Evolutionary conservation across 2,329 filamentous ascomycete genomes (phyloP), one percentile per base, ranked within the genome.

Genomic region (Albophoma yamanashiensis): DNA sequence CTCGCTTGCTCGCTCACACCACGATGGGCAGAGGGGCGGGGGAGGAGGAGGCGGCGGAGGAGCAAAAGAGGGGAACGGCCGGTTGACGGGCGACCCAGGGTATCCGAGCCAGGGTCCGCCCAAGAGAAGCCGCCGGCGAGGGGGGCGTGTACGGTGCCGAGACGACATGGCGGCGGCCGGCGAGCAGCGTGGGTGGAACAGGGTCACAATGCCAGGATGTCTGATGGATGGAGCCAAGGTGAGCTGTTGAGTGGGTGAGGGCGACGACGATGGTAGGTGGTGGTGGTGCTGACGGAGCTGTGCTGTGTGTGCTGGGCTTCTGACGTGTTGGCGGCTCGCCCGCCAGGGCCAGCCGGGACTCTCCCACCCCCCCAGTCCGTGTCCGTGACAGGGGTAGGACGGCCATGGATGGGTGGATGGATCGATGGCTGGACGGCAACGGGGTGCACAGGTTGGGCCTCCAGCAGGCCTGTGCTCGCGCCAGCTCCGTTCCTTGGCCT

Each of bases 211-310:
- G 42, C 60, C 53, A 38, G 57, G 60, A 52, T 59, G 58, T 39
- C 39, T 59, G 52, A 43, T 50, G 40, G 55, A 56, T 52, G 52
- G 58, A 40, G n/a, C 40, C 50, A 43, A 56, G 58, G 42, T 43
- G 53, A 59, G 53, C 50, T 36, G 50, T 36, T n/a, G 50, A 53
- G 17, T 14, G 50, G 9, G 50, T 17, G 50, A 53, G 27, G 40
- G 17, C 40, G 40, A 8, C 8, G 40, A n/a, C 8, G 40, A 22
- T n/a, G 17, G 17, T n/a, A 15, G 4, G 56, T 34, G 4, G 56
- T 34, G 31, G 56, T 57, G 47, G 56, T 66, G 65, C 62, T 67
- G 62, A 58, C 61, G 60, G 64, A 65, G 61, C 61, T 62, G 59
- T 63, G 64, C 27, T 31, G 47, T 55, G 60, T 64, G 63, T 31